A percentile compares a stretch with the other conserved stretches of the same genome.
Evolutionary conservation across 208 protist species (phyloP).

Genomic region (Zelonia costaricensis): DNA sequence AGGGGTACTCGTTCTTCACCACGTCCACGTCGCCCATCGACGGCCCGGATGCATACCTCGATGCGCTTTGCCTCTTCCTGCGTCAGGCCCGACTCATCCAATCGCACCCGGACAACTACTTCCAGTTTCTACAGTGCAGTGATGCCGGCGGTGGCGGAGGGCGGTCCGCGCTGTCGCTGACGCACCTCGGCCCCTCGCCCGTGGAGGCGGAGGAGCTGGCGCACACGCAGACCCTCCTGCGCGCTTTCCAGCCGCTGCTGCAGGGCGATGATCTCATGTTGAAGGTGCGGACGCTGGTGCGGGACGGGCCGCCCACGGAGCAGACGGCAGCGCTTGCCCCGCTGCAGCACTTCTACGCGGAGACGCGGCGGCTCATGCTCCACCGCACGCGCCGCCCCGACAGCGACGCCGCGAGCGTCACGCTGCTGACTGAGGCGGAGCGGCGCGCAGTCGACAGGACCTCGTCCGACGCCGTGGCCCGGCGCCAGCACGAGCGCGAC

Average conservation of each 20-base stretch:
- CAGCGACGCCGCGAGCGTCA: slow-evolving; percentile 58
- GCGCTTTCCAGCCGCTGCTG: slow-evolving; percentile 40
- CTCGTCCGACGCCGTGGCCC: neutral
- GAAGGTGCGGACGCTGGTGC: slow-evolving; percentile 41
- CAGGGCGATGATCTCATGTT: slow-evolving; percentile 26
- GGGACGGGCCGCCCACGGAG: slow-evolving; percentile 47
- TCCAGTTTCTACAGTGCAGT: slow-evolving; percentile 52
- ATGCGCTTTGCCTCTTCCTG: slow-evolving; percentile 70
- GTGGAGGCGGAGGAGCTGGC: slow-evolving; percentile 52
- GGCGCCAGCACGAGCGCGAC: slow-evolving; percentile 15
- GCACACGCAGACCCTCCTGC: slow-evolving; percentile 45
- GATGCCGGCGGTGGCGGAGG: no score
- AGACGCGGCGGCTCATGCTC: slow-evolving; percentile 41
- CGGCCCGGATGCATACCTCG: slow-evolving; percentile 56
- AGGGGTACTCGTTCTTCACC: slow-evolving; percentile 46
- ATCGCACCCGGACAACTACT: slow-evolving; percentile 79
- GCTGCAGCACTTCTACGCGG: slow-evolving; percentile 29
- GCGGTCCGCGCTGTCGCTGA: slow-evolving; percentile 14
- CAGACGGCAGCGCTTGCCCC: neutral
- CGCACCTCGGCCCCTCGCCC: slow-evolving; percentile 45
- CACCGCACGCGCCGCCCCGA: slow-evolving; percentile 19
- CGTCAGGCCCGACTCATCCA: slow-evolving; percentile 64
- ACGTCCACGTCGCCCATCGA: slow-evolving; percentile 9
- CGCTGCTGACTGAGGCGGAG: slow-evolving; percentile 23
- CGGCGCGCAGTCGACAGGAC: neutral